Evolutionary conservation across 116 monocot species (phyloP).

Genomic region (Posidonia oceanica): DNA sequence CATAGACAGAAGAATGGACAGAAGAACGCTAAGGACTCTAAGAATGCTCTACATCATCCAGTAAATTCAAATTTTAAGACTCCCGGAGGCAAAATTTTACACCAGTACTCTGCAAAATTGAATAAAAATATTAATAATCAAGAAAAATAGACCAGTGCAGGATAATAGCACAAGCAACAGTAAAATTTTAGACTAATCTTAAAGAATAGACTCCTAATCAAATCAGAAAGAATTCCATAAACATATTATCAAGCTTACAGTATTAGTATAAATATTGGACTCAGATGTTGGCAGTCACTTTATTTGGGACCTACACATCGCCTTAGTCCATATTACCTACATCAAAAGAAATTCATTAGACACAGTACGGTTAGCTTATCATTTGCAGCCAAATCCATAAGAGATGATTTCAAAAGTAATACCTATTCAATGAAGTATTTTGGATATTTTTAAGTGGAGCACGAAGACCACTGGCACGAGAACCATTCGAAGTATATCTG

Average conservation of each 20-base stretch:
- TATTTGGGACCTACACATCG: background rate
- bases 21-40: too few relatives aligned
- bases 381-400: background rate
- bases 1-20: too few relatives aligned
- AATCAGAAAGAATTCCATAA: background rate
- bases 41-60: too few relatives aligned
- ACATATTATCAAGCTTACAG: background rate
- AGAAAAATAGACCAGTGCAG: too few relatives aligned
- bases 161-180: too few relatives aligned
- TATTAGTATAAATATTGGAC: background rate
- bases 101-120: too few relatives aligned
- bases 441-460: slow-evolving; percentile 65
- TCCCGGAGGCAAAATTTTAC: too few relatives aligned
- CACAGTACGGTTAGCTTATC: background rate
- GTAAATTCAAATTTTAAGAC: too few relatives aligned
- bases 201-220: background rate
- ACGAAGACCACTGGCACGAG: slow-evolving; percentile 89
- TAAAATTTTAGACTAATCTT: too few relatives aligned
- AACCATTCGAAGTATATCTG: slow-evolving; percentile 64
- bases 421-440: slow-evolving; percentile 22
- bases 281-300: background rate
- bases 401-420: background rate
- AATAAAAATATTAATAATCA: too few relatives aligned
- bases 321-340: background rate
- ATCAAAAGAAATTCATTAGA: background rate